Evolutionary conservation across 2,329 filamentous ascomycete species (phyloP).

Genomic region (Aureobasidium sp.): DNA sequence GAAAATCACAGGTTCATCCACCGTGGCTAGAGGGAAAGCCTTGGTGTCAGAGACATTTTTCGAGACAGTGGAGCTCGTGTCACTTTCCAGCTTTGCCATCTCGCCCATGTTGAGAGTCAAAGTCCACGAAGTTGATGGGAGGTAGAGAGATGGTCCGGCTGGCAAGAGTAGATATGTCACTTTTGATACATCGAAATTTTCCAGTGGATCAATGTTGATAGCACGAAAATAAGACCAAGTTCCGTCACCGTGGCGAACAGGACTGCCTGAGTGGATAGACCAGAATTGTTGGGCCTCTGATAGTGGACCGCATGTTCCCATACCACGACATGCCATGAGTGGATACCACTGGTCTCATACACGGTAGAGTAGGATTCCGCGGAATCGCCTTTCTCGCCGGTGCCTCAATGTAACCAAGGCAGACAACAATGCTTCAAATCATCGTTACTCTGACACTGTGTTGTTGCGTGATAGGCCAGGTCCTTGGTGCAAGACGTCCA

Average conservation of each 20-base stretch:
- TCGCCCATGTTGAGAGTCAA: background rate
- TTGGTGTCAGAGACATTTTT: slow-evolving; percentile 22
- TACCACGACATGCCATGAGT: background rate
- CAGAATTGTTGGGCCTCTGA: slow-evolving; percentile 3
- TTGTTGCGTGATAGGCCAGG: background rate
- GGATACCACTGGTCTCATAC: background rate
- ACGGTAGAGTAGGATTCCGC: slow-evolving; percentile 5
- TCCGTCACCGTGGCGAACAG: background rate
- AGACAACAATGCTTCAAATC: no score
- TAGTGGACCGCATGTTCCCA: slow-evolving; percentile 11
- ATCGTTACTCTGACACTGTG: background rate
- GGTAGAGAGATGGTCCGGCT: background rate
- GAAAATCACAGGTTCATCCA: slow-evolving; percentile 27
- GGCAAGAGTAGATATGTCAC: background rate
- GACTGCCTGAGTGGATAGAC: background rate
- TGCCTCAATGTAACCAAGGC: background rate
- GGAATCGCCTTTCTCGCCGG: slow-evolving; percentile 10
- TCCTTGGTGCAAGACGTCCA: slow-evolving; percentile 4
- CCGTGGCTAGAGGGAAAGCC: slow-evolving; percentile 23
- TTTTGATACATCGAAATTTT: background rate
- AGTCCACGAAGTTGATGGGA: no score
- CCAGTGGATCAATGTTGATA: background rate
- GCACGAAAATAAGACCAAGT: background rate
- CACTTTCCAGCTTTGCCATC: background rate
- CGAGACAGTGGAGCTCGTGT: slow-evolving; percentile 10